Base-by-base conservation (phyloP, 257 asterid species). In the Fraxinus excelsior region DNA sequence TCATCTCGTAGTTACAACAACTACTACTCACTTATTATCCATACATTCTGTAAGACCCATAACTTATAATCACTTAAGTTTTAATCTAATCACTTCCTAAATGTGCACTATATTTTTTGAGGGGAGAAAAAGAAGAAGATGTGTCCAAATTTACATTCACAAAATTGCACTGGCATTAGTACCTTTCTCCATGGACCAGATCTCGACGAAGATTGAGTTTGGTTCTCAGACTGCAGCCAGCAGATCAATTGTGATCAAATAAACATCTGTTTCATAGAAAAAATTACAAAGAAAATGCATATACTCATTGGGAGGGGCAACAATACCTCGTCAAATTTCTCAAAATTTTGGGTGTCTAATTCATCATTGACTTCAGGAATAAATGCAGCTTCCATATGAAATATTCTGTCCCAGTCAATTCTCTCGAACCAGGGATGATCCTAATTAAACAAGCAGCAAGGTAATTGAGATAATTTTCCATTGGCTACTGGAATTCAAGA, bases 121-220 rank as follows among this genome's bases (percentile, higher is more conserved):
- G 7, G 34, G 7, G 26, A 29, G 25, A 67, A 18, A n/a, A 25
- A 40, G 75, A 18, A 77, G 69, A 66, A 23, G 38, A 12, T 60
- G 37, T 2, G 38, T 74, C 37, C 62, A 51, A 67, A 75, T 40
- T 72, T 66, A 46, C 53, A 70, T 35, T 65, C 31, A 78, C 62
- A 77, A 83, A 78, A 49, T 76, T 67, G 65, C 67, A 79, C 37
- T 40, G 74, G 71, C 51, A 74, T 78, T 8, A 76, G 1, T 86
- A 92, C 99, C 99, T 92, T 94, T 87, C 99, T 91, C 99, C 99
- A 92, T 19, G 97, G 99, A 80, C 99, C 97, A 44, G 96, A 86
- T 87, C 79, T 92, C 53, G 97, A 88, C 82, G 97, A 84, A 81
- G 83, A 79, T 74, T 82, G 90, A 76, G 76, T 26, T 76, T 87